These are phyloP conservation scores for Eutrema yunnanense DNA, from an alignment of 345 rosid species.

Conservation along the genomic window DNA sequence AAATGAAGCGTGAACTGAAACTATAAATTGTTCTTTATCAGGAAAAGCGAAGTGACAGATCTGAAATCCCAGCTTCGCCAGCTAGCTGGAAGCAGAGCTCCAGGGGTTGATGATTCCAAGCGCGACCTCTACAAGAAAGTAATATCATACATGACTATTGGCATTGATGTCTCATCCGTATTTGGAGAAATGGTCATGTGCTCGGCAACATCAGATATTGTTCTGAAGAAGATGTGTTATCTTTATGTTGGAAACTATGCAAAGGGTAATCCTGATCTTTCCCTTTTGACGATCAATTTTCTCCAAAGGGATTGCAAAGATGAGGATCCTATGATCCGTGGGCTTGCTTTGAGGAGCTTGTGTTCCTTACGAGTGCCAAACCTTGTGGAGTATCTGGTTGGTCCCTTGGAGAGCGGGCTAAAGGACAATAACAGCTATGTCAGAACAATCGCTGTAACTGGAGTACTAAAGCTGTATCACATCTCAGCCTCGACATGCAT, in stretches of 20 bases:
- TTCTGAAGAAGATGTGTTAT: slow-evolving; percentile 96
- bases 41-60: slow-evolving; percentile 95
- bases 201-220: slow-evolving; percentile 96
- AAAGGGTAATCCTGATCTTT: slow-evolving; percentile 90
- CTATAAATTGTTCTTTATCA: slow-evolving; percentile 26
- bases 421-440: slow-evolving; percentile 86
- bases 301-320: slow-evolving; percentile 98
- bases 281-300: slow-evolving; percentile 86
- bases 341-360: slow-evolving; percentile 89
- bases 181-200: slow-evolving; percentile 99
- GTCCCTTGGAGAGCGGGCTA: slow-evolving; percentile 78
- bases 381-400: slow-evolving; percentile 95
- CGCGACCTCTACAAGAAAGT: slow-evolving; percentile 94
- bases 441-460: slow-evolving; percentile 80
- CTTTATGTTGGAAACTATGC: slow-evolving; percentile 97
- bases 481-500: slow-evolving; percentile 75
- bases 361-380: slow-evolving; percentile 82
- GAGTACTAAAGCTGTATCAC: slow-evolving; percentile 88
- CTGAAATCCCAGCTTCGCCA: slow-evolving; percentile 90
- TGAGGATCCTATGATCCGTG: slow-evolving; percentile 94
- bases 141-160: slow-evolving; percentile 88
- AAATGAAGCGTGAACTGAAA: not conserved
- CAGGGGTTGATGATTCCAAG: slow-evolving; percentile 93
- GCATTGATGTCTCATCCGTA: slow-evolving; percentile 86
- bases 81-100: slow-evolving; percentile 94